Conservation (phyloP, 331 rosid species). For the Phaseolus coccineus region DNA sequence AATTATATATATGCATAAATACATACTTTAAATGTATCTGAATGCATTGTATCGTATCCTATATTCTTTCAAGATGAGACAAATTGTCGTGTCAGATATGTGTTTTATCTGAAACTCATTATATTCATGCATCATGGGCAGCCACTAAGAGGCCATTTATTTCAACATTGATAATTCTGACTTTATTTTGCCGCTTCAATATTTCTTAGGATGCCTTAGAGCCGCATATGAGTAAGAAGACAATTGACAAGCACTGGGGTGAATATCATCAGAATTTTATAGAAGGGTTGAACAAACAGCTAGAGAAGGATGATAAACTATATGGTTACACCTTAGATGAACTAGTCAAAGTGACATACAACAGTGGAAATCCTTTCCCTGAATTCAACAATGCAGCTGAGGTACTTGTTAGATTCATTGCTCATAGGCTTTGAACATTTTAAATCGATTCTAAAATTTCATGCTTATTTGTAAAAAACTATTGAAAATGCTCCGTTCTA, state of each 20-base stretch:
- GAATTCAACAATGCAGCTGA: slow-evolving; percentile 96
- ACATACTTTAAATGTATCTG: too few species aligned
- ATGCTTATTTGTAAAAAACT: slow-evolving; percentile 19
- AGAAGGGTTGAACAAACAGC: slow-evolving; percentile 80
- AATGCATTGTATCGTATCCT: too few species aligned
- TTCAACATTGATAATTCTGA: slow-evolving; percentile 1
- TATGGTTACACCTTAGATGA: slow-evolving; percentile 90
- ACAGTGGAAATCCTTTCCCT: slow-evolving; percentile 88
- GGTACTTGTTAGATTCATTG: slow-evolving; percentile 60
- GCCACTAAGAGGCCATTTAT: slow-evolving; percentile 24
- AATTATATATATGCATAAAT: too few species aligned
- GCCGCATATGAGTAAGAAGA: slow-evolving; percentile 83
- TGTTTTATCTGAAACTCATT: too few species aligned
- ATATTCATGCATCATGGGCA: too few species aligned
- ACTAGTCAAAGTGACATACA: slow-evolving; percentile 88
- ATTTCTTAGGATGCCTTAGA: slow-evolving; percentile 83
- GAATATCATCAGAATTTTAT: slow-evolving; percentile 74
- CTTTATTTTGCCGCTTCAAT: slow-evolving; percentile 37
- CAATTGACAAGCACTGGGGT: slow-evolving; percentile 93
- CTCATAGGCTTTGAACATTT: slow-evolving; percentile 34
- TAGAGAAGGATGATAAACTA: slow-evolving; percentile 75
- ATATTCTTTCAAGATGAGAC: too few species aligned
- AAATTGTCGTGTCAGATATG: too few species aligned
- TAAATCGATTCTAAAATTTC: slow-evolving; percentile 21
- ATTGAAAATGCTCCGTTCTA: slow-evolving; percentile 4